Conservation (phyloP, 371 early-diverging fungal species). For the Mortierella sp. region DNA sequence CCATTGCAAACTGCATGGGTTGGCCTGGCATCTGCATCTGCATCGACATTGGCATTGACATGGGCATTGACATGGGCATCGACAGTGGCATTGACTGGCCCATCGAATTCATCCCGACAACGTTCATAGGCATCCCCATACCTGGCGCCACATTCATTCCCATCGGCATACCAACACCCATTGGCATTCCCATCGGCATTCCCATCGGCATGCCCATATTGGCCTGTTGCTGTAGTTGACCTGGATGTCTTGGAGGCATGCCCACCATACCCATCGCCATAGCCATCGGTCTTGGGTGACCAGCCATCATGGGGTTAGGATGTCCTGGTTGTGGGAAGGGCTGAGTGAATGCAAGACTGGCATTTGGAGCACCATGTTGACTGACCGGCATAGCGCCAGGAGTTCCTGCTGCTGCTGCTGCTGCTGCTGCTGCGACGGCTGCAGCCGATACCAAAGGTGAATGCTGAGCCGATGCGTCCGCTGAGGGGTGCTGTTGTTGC, state of each 20-base stretch:
- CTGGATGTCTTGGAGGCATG: slow-evolving; percentile 3
- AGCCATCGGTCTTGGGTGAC: slow-evolving; percentile 13
- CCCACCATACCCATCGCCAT: neutral
- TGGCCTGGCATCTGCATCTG: slow-evolving; percentile 4
- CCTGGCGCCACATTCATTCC: slow-evolving; percentile 20
- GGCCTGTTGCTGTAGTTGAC: slow-evolving; percentile 5
- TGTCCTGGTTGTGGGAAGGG: slow-evolving; percentile 13
- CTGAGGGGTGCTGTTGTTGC: neutral
- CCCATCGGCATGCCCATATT: slow-evolving; percentile 4
- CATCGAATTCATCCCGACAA: slow-evolving; percentile 16
- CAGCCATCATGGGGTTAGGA: slow-evolving; percentile 7
- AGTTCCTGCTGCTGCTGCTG: too few relatives aligned
- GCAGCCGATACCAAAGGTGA: too few relatives aligned
- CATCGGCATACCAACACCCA: slow-evolving; percentile 24
- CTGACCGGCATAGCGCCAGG: too few relatives aligned
- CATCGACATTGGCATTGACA: slow-evolving; percentile 30
- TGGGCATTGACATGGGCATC: slow-evolving; percentile 32
- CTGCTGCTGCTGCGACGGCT: neutral
- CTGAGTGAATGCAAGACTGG: slow-evolving; percentile 9
- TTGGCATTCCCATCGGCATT: slow-evolving; percentile 11
- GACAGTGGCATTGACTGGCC: slow-evolving; percentile 31
- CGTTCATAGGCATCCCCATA: slow-evolving; percentile 28
- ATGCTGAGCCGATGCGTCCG: neutral
- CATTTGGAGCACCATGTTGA: slow-evolving; percentile 13
- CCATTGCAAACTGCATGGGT: slow-evolving; percentile 14